Conservation (phyloP, 129 eudicot genomes). For the Silybum marianum region DNA sequence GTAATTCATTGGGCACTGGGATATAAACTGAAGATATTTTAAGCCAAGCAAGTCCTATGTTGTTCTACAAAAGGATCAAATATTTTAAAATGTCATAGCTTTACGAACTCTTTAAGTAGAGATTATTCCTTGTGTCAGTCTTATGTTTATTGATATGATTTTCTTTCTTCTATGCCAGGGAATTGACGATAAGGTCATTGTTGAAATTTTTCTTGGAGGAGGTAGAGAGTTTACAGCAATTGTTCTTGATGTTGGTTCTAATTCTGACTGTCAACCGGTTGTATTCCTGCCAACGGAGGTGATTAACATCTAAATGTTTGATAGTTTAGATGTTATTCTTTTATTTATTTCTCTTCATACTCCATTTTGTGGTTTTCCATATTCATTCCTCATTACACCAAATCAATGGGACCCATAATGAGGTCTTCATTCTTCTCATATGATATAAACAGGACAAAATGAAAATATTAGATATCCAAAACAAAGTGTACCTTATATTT, state of each 20-base stretch:
- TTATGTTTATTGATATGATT: slow-evolving; percentile 10
- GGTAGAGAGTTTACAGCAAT: slow-evolving; percentile 93
- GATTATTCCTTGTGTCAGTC: neutral
- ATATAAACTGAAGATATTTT: neutral
- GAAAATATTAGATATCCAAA: slow-evolving; percentile 2
- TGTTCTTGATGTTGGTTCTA: slow-evolving; percentile 85
- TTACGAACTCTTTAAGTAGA: neutral
- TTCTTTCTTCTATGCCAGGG: slow-evolving; percentile 51
- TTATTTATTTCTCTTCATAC: neutral
- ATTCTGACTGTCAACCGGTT: slow-evolving; percentile 62
- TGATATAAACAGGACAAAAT: slow-evolving; percentile 7
- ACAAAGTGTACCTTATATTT: neutral
- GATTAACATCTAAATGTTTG: neutral
- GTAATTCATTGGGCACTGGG: neutral
- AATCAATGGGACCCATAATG: slow-evolving; percentile 13
- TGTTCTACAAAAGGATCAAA: neutral
- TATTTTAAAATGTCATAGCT: neutral
- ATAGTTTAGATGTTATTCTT: slow-evolving; percentile 7
- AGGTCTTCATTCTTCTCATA: neutral
- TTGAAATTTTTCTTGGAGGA: slow-evolving; percentile 90
- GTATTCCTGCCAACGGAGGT: slow-evolving; percentile 90
- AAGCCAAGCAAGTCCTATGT: neutral
- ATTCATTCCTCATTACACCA: neutral
- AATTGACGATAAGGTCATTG: slow-evolving; percentile 76
- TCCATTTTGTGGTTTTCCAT: slow-evolving; percentile 8